A percentile compares a stretch with the other conserved stretches of the same genome.
phyloP scores from a whole-genome alignment of 768 basidiomycete genomes.

The Phanerochaete carnosa region DNA sequence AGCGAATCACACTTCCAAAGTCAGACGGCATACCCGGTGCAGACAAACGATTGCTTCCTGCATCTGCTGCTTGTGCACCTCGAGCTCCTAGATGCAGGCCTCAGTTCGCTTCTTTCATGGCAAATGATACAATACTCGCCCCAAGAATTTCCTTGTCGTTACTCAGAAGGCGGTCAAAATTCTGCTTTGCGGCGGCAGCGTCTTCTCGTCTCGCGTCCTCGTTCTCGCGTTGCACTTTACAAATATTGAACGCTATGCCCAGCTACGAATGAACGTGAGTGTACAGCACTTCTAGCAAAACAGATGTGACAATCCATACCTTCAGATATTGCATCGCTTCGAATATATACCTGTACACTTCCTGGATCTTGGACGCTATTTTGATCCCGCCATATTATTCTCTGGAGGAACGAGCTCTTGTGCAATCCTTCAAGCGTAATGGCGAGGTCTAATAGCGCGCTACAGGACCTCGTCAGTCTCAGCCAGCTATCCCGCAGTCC shows the following conservation, averaged over 20 bases:
- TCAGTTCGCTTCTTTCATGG: background rate
- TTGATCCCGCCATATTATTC: background rate
- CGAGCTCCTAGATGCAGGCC: background rate
- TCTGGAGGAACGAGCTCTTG: conserved; percentile 4
- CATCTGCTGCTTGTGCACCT: conserved; percentile 3
- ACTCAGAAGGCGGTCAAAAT: background rate
- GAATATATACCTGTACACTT: background rate
- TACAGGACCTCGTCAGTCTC: background rate
- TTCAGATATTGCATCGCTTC: conserved; percentile 5
- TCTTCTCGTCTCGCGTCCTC: conserved; percentile 2
- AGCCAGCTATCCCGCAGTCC: background rate
- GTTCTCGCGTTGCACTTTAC: background rate
- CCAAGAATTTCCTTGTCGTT: conserved; percentile 3
- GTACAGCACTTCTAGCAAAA: background rate
- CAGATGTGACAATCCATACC: background rate
- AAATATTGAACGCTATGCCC: background rate
- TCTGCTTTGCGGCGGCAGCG: background rate
- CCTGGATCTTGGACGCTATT: background rate
- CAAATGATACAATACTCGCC: background rate
- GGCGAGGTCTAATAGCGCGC: background rate
- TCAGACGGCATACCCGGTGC: background rate
- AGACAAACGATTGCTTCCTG: conserved; percentile 8
- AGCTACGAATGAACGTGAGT: background rate
- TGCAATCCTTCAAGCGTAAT: background rate
- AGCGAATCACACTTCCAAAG: background rate